Conservation (phyloP, 495 filamentous ascomycete species). For the Penicillium samsonianum region DNA sequence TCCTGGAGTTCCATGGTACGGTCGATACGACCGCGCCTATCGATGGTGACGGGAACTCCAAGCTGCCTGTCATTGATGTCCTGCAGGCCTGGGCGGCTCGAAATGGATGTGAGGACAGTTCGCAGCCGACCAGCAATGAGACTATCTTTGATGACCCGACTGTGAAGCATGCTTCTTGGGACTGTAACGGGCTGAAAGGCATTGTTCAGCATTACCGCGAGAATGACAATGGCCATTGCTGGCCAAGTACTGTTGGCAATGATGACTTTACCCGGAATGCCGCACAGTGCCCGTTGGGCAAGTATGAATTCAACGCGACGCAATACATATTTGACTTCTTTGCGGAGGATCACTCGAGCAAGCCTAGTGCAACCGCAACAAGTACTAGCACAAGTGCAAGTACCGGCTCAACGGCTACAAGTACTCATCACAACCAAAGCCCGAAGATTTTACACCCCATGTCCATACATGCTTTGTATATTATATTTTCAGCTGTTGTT, state of each 20-base stretch:
- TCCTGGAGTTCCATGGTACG: slow-evolving; percentile 55
- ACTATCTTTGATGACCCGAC: slow-evolving; percentile 21
- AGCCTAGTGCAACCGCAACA: neutral
- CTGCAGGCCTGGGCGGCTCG: slow-evolving; percentile 40
- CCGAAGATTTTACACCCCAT: neutral
- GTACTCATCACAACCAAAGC: neutral
- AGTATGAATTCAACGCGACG: slow-evolving; percentile 29
- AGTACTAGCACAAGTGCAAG: neutral
- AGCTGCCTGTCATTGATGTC: slow-evolving; percentile 33
- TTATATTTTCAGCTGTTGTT: neutral
- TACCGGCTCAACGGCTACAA: neutral
- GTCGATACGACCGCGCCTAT: slow-evolving; percentile 35
- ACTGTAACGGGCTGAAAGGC: slow-evolving; percentile 36
- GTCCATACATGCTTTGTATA: neutral
- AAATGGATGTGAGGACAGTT: slow-evolving; percentile 28
- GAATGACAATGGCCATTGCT: slow-evolving; percentile 46
- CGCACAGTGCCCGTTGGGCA: slow-evolving; percentile 19
- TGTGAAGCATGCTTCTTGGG: slow-evolving; percentile 36
- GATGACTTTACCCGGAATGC: slow-evolving; percentile 25
- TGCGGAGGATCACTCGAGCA: slow-evolving; percentile 2
- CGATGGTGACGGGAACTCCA: slow-evolving; percentile 19
- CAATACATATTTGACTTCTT: slow-evolving; percentile 31
- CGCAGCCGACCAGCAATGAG: slow-evolving; percentile 23
- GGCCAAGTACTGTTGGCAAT: slow-evolving; percentile 46
- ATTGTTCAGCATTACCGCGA: slow-evolving; percentile 51